These are phyloP conservation scores for Ustilago shanxiensis DNA, from an alignment of 1,284 basidiomycete species.

Conservation along the genomic window DNA sequence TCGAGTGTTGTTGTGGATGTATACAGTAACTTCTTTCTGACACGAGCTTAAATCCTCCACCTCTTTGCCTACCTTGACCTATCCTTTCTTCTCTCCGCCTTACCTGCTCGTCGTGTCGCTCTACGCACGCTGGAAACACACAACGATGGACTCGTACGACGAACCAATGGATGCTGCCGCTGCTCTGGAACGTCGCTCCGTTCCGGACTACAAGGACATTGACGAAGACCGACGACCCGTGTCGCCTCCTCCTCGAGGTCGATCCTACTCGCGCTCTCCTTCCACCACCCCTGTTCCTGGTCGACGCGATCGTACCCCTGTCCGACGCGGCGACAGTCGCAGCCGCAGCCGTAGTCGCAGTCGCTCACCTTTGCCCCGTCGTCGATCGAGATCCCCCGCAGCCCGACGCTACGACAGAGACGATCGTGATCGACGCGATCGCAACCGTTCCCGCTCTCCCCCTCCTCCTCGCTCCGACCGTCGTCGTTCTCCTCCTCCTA, in stretches of 20 bases:
- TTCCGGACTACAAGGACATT: conserved; percentile 47
- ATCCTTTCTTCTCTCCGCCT: background rate
- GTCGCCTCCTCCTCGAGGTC: conserved; percentile 31
- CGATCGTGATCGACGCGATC: conserved; percentile 24
- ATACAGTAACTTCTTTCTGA: conserved; percentile 11
- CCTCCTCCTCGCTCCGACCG: conserved; percentile 40
- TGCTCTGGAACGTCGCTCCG: conserved; percentile 22
- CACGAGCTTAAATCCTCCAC: background rate
- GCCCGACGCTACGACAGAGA: conserved; percentile 35
- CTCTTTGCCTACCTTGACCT: too few relatives aligned
- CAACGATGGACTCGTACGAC: conserved; percentile 20
- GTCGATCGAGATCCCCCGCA: conserved; percentile 48
- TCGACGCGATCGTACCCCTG: conserved; percentile 24
- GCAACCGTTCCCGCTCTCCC: conserved; percentile 43
- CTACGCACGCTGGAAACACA: background rate
- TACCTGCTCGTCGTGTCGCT: background rate
- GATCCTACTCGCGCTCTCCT: conserved; percentile 51
- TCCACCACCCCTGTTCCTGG: conserved; percentile 43
- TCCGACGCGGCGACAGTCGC: conserved; percentile 13
- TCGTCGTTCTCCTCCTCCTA: conserved; percentile 42
- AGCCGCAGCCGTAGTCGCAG: conserved; percentile 28
- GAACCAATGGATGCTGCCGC: conserved; percentile 13
- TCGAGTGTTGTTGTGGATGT: background rate
- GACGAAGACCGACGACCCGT: conserved; percentile 44
- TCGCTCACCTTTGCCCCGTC: conserved; percentile 24